Evolutionary conservation across 805 yeast species (phyloP).

Genomic region (Kluyveromyces lactis): DNA sequence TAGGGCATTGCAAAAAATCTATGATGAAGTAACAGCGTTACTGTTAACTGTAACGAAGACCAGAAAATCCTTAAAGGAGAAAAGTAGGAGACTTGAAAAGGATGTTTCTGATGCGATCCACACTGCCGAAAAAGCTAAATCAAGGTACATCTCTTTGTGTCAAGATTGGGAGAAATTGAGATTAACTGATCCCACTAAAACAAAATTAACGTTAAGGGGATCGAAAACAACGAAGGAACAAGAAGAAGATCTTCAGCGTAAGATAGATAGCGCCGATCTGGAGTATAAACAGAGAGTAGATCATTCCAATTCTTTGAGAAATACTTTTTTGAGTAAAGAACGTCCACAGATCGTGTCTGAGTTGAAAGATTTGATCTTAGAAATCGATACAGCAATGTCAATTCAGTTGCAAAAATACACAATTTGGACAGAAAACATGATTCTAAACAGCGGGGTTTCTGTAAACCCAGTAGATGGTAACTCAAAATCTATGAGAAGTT

Average conservation of each 20-base stretch:
- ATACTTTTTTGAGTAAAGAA: conserved; percentile 59
- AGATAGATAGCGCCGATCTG: conserved; percentile 75
- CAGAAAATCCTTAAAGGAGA: conserved; percentile 75
- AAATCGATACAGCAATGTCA: conserved; percentile 82
- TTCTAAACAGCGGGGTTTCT: conserved; percentile 78
- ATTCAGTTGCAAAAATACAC: conserved; percentile 85
- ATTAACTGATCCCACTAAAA: conserved; percentile 75
- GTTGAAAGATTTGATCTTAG: conserved; percentile 70
- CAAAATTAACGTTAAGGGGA: conserved; percentile 72
- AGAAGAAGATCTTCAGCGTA: conserved; percentile 79
- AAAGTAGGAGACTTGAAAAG: conserved; percentile 72
- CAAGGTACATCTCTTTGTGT: conserved; percentile 68
- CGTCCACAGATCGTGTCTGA: conserved; percentile 71
- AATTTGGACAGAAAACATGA: conserved; percentile 74
- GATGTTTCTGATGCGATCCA: conserved; percentile 75
- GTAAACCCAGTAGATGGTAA: conserved; percentile 60
- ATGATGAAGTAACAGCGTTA: conserved; percentile 71
- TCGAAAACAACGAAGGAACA: conserved; percentile 71
- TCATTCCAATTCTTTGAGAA: conserved; percentile 62
- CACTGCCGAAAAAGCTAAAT: conserved; percentile 82
- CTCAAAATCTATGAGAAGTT: conserved; percentile 57
- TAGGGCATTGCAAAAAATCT: conserved; percentile 73
- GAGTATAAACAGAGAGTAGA: conserved; percentile 78
- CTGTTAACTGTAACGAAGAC: conserved; percentile 59
- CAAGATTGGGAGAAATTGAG: conserved; percentile 79